These are phyloP conservation scores for Thermothelomyces thermophilus DNA, from an alignment of 2,329 filamentous ascomycete species.

Conservation along the genomic window DNA sequence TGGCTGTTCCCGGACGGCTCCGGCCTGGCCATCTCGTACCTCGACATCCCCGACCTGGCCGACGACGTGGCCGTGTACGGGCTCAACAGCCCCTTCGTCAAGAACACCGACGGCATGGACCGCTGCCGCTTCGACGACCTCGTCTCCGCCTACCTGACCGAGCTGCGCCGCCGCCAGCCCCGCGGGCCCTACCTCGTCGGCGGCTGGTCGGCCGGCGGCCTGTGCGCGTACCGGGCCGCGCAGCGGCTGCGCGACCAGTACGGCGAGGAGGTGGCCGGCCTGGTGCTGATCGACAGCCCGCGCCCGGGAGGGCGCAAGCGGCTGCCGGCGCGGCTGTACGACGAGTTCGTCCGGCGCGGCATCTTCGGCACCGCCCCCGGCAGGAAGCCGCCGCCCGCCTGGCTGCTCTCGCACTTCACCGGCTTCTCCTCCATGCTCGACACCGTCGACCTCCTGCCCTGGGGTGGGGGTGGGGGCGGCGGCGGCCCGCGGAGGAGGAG, in stretches of 20 bases:
- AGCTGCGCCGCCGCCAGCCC: slow-evolving; percentile 52
- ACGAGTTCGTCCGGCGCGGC: background rate
- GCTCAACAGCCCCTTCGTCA: slow-evolving; percentile 54
- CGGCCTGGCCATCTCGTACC: slow-evolving; percentile 45
- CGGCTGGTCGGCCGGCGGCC: slow-evolving; percentile 56
- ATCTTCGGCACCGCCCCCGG: background rate
- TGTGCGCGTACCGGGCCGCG: slow-evolving; percentile 46
- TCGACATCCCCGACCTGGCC: slow-evolving; percentile 42
- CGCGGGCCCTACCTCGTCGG: slow-evolving; percentile 47
- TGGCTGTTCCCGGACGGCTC: slow-evolving; percentile 28
- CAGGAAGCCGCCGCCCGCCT: background rate
- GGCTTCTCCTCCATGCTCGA: background rate
- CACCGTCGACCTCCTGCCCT: background rate
- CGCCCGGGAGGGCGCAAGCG: background rate
- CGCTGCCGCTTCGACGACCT: slow-evolving; percentile 44
- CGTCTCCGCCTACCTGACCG: slow-evolving; percentile 45
- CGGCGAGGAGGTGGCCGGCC: background rate
- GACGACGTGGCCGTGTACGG: slow-evolving; percentile 36
- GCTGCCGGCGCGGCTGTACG: background rate
- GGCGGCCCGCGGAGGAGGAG: background rate
- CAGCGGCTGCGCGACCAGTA: background rate
- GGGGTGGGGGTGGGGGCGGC: no score
- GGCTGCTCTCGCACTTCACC: background rate
- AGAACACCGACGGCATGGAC: slow-evolving; percentile 46
- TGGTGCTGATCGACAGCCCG: background rate